Base-by-base conservation (phyloP, 2,329 filamentous ascomycete species). In the Cryoendolithus antarcticus region DNA sequence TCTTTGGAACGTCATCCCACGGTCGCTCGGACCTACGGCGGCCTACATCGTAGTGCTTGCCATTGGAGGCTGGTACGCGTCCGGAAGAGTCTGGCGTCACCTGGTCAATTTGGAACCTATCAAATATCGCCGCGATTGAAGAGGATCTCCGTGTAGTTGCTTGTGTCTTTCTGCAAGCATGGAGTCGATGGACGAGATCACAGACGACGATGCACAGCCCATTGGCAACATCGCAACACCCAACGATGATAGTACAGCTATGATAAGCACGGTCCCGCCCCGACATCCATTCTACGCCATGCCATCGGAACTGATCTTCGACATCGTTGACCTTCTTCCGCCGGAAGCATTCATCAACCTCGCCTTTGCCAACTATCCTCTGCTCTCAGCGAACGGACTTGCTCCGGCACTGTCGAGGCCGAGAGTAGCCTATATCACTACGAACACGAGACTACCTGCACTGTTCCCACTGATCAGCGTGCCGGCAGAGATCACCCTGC, bases 1-100 rank as follows among this genome's bases (percentile, higher is more conserved):
- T 55, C 44, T 93, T 31, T 63, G 80, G 53, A 91, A 93, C 63
- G 55, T 86, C 10, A 69, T 96, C 38, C 91, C 91, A 9, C 69
- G 69, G 37, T 93, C 86, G 3, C 66, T 96, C 10, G 53, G 82
- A 13, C 78, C 83, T 12, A 89, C 82, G 2, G 75, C 74, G 8
- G 64, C 63, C 29, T 93, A 86, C 60, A 69, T 93, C 39, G 51
- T 70, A 4, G 48, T 73, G 3, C 70, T 93, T 39, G 75, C 76
- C 8, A 44, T 69, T 30, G 48, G 63, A 30, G 65, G 69, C 21
- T 72, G 69, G 60, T 66, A 68, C 35, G 43, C 75, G 1, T 73
- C 71, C 2, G 60, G 54, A 8, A 54, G 55, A 44, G 59, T 72
- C 36, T 67, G 61, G 56, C 47, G 34, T 9, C 24, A 27, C 24